Evolutionary conservation across 1,139 yeast species (phyloP), one percentile per base, ranked within the genome.

Genomic region (Debaryomyces singareniensis): DNA sequence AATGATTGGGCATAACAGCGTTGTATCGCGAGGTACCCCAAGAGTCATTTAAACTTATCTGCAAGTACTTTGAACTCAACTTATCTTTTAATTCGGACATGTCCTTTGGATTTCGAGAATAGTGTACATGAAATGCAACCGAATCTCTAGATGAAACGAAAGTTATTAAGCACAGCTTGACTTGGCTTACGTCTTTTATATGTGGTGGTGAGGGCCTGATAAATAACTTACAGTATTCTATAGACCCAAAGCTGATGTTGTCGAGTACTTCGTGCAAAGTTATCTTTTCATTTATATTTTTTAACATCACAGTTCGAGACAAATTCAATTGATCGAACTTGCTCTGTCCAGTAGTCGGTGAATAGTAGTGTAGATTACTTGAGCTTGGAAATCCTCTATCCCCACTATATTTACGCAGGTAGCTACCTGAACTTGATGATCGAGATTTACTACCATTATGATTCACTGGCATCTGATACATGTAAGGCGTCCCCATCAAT

Each of bases 401-500:
- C 7, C 30, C 34, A 28, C 15, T 47, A 13, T 24, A 22, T 31
- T 16, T 42, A 32, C 16, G 45, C 16, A 14, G 33, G 12, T 27
- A 27, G 20, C 24, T 25, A 18, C 18, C 13, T 11, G 31, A 24
- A 15, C 24, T 20, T 25, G 24, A 24, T n/a, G n/a, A 7, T 18
- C 21, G 7, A n/a, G 9, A 7, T 7, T 18, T 18, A 7, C 21
- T n/a, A 18, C 9, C n/a, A 7, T 18, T 36, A 9, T 34, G 29
- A 34, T 36, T 36, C 31, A 33, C 30, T 25, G 30, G 37, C 27
- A 15, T 46, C 16, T 27, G 58, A 15, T 51, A 49, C 25, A 73
- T 67, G 45, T 73, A 80, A 0, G 91, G 91, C 1, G 89, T 77
- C 13, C 76, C 75, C 39, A 78, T 58, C 30, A 82, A 57, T 32